These are phyloP conservation scores for Dictyostelium purpureum DNA, from an alignment of 78 protist genomes.

Conservation along the genomic window DNA sequence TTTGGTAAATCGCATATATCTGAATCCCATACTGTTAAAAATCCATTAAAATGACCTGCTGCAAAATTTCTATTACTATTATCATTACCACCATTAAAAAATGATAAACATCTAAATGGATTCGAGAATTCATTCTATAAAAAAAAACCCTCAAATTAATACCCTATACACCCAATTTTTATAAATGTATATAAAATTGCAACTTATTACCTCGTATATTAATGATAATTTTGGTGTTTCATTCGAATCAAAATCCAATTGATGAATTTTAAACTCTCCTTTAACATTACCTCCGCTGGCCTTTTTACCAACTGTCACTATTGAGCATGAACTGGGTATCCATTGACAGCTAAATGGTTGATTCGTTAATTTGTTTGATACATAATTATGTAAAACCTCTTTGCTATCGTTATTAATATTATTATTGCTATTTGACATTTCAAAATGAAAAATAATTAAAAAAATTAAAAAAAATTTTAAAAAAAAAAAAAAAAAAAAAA, in stretches of 20 bases:
- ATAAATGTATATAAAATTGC: neutral
- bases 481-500: conserved; percentile 1
- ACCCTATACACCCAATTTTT: neutral
- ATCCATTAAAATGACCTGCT: conserved; percentile 27
- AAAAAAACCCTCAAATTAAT: too few species aligned
- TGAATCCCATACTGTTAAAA: conserved; percentile 16
- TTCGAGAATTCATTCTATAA: neutral
- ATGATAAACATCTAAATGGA: conserved; percentile 25
- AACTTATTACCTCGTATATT: neutral
- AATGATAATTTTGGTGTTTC: neutral
- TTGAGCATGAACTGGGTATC: neutral
- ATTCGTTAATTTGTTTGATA: neutral
- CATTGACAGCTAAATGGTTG: neutral
- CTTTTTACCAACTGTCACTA: neutral
- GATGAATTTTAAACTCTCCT: conserved; percentile 7
- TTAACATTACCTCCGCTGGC: neutral
- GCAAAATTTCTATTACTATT: neutral
- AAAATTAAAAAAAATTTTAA: neutral
- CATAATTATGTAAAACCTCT: conserved; percentile 2
- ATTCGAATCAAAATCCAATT: neutral
- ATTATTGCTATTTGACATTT: neutral
- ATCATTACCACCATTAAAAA: neutral
- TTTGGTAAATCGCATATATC: conserved; percentile 14
- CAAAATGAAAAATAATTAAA: neutral
- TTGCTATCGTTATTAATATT: neutral